These are phyloP conservation scores for Fusarium foetens DNA, from an alignment of 2,329 filamentous ascomycete genomes.

Conservation along the genomic window DNA sequence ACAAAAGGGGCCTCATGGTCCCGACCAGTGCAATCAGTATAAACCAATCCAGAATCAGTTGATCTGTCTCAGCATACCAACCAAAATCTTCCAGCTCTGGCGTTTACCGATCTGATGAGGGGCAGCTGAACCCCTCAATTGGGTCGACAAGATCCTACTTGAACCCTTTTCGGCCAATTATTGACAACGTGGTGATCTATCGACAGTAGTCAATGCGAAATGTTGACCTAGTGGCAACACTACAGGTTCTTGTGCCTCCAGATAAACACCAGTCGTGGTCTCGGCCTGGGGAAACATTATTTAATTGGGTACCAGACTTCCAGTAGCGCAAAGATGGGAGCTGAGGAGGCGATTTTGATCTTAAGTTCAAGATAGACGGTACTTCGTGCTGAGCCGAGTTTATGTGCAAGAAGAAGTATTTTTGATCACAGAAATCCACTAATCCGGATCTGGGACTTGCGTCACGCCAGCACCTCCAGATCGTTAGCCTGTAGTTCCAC, in stretches of 20 bases:
- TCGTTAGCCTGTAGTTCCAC: neutral
- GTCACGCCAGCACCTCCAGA: neutral
- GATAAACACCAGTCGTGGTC: too few species aligned
- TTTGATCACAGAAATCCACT: accelerated
- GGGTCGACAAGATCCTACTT: neutral
- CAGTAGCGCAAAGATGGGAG: neutral
- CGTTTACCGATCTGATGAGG: neutral
- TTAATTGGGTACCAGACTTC: neutral
- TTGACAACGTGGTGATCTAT: neutral
- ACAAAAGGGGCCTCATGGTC: neutral
- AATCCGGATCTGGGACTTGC: neutral
- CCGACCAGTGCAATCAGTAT: neutral
- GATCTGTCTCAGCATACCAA: neutral
- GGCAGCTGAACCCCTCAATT: neutral
- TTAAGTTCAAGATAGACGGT: neutral
- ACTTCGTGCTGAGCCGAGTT: accelerated
- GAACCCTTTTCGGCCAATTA: neutral
- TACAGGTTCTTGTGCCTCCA: neutral
- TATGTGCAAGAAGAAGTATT: neutral
- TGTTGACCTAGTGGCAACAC: neutral
- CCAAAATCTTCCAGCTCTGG: neutral
- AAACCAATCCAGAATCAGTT: accelerated
- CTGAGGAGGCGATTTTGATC: neutral
- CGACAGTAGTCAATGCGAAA: neutral
- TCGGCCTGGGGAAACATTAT: accelerated